A percentile compares a stretch with the other conserved stretches of the same genome.
These are phyloP conservation scores for Aspergillus puulaauensis DNA, from an alignment of 2,329 filamentous ascomycete species.

Conservation along the genomic window DNA sequence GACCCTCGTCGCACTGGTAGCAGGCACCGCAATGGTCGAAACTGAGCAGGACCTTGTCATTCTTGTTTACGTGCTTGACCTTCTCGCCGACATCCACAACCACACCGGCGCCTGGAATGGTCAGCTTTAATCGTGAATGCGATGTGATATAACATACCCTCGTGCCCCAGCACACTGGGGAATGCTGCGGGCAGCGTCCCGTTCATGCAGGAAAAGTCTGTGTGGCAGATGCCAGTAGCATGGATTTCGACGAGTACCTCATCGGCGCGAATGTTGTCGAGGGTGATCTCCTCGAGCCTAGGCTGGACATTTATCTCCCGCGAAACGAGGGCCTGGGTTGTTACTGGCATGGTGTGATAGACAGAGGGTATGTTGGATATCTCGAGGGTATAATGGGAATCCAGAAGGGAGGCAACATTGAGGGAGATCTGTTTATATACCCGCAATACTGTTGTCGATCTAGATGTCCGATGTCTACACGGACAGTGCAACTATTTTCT, in stretches of 20 bases:
- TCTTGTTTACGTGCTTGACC: constrained; percentile 41
- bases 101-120: constrained; percentile 48
- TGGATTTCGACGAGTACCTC: constrained; percentile 36
- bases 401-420: too few relatives aligned
- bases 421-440: too few relatives aligned
- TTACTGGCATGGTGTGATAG: constrained; percentile 1
- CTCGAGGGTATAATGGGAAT: neutral
- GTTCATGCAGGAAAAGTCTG: constrained; percentile 31
- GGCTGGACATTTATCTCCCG: constrained; percentile 7
- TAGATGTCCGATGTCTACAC: too few relatives aligned
- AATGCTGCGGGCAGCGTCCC: constrained; percentile 15
- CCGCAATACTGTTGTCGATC: too few relatives aligned
- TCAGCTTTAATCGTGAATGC: neutral
- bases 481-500: too few relatives aligned
- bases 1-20: constrained; percentile 11
- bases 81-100: constrained; percentile 46
- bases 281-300: constrained; percentile 2
- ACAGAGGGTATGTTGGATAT: neutral
- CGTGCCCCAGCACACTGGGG: constrained; percentile 21
- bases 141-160: constrained; percentile 13
- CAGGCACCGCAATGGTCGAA: constrained; percentile 22
- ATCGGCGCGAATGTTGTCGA: constrained; percentile 5
- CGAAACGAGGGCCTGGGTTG: constrained; percentile 4
- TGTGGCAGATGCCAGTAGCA: constrained; percentile 36
- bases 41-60: constrained; percentile 44